Percentiles rank a stretch among this genome's conserved stretches.
phyloP scores from a whole-genome alignment of 2,329 filamentous ascomycete genomes.

The Botrytis galanthina region DNA sequence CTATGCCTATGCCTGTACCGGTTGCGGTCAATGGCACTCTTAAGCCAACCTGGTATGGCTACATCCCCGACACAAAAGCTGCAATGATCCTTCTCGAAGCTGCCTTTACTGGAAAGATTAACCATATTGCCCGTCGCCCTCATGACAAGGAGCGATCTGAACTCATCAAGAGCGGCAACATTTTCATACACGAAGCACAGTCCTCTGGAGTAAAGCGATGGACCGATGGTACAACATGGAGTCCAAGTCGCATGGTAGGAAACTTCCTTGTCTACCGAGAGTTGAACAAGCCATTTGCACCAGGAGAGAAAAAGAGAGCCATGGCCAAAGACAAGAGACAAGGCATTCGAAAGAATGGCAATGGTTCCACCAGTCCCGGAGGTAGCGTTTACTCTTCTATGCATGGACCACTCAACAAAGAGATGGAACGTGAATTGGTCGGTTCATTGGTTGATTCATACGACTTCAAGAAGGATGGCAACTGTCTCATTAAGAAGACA shows the following conservation, averaged over 20 bases:
- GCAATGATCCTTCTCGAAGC: conserved; percentile 79
- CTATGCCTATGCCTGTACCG: conserved; percentile 13
- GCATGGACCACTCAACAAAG: conserved; percentile 30
- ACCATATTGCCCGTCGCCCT: conserved; percentile 77
- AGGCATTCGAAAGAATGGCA: conserved; percentile 33
- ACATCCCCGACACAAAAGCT: conserved; percentile 43
- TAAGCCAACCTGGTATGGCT: conserved; percentile 32
- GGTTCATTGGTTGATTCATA: conserved; percentile 90
- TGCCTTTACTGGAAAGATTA: conserved; percentile 66
- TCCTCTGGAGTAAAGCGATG: conserved; percentile 90
- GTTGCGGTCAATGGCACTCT: conserved; percentile 30
- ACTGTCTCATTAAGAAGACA: conserved; percentile 80
- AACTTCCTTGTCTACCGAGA: conserved; percentile 97
- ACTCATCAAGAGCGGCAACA: conserved; percentile 78
- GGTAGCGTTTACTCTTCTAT: conserved; percentile 15
- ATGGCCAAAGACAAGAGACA: conserved; percentile 63
- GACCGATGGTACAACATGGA: conserved; percentile 92
- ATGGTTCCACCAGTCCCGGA: conserved; percentile 24
- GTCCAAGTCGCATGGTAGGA: conserved; percentile 88
- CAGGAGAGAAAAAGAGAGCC: conserved; percentile 81
- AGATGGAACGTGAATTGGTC: conserved; percentile 49
- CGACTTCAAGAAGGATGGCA: conserved; percentile 74
- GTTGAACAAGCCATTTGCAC: conserved; percentile 91
- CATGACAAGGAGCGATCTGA: conserved; percentile 78
- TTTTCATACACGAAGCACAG: conserved; percentile 91